These are phyloP conservation scores for Lasiodiplodia sp. DNA, from an alignment of 2,329 filamentous ascomycete species.

Conservation along the genomic window DNA sequence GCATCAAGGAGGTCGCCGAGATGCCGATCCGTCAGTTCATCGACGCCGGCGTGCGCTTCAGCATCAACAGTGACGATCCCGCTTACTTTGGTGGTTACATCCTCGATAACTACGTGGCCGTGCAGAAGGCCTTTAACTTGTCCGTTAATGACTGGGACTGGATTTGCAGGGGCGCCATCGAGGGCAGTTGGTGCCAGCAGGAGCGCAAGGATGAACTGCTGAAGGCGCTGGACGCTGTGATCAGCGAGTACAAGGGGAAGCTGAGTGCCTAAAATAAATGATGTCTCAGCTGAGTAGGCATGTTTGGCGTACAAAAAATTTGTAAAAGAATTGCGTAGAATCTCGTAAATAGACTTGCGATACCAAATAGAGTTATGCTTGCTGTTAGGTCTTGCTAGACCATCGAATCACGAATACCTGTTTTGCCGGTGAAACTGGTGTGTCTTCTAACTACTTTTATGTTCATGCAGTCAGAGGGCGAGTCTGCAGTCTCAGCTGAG, in stretches of 20 bases:
- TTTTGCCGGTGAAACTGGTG: neutral
- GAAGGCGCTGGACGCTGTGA: conserved; percentile 32
- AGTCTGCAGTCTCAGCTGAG: neutral
- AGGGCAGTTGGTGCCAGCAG: conserved; percentile 73
- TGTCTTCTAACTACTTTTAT: neutral
- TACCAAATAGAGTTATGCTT: conserved; percentile 17
- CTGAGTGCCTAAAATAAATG: neutral
- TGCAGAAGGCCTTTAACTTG: conserved; percentile 74
- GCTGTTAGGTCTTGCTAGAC: neutral
- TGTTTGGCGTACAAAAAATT: neutral
- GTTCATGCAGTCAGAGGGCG: neutral
- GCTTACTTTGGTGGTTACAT: conserved; percentile 81
- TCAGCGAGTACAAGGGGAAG: conserved; percentile 23
- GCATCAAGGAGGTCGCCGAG: conserved; percentile 60
- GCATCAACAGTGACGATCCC: conserved; percentile 77
- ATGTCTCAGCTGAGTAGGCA: neutral
- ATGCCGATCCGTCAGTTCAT: conserved; percentile 70
- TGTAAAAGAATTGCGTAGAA: neutral
- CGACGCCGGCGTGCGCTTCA: conserved; percentile 70
- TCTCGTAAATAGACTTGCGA: conserved; percentile 6
- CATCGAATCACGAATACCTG: neutral
- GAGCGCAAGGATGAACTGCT: conserved; percentile 68
- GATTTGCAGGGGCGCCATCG: conserved; percentile 68
- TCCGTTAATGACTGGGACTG: conserved; percentile 69
- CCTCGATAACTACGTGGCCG: conserved; percentile 76